phyloP scores from a whole-genome alignment of 371 early-diverging fungal species.

The Saksenaea oblongispora region DNA sequence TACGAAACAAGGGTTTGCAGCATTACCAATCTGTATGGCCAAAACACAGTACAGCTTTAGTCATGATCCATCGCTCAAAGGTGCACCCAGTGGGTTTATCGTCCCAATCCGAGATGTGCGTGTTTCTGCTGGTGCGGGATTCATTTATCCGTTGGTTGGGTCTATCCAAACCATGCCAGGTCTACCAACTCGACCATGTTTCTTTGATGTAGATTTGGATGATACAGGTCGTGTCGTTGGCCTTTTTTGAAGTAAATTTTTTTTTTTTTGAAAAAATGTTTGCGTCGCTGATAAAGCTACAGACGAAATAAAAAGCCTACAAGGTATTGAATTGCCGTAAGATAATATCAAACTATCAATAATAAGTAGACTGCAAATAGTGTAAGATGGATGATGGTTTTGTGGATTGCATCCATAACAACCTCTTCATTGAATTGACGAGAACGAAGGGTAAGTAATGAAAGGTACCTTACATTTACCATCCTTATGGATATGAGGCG shows the following conservation, averaged over 20 bases:
- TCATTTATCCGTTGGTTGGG: constrained; percentile 91
- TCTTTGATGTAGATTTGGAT: constrained; percentile 92
- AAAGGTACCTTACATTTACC: no score
- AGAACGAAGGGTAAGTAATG: no score
- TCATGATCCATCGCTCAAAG: constrained; percentile 86
- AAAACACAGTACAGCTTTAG: constrained; percentile 92
- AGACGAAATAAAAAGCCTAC: no score
- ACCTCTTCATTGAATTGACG: no score
- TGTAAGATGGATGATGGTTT: no score
- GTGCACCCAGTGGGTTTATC: constrained; percentile 87
- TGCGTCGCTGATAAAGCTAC: no score
- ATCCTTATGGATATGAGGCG: no score
- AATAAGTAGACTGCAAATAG: no score
- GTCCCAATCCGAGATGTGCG: constrained; percentile 91
- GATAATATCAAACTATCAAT: no score
- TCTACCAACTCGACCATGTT: constrained; percentile 92
- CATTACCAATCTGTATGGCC: constrained; percentile 95
- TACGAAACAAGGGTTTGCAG: constrained; percentile 77
- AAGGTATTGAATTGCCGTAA: no score
- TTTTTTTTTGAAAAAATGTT: not conserved
- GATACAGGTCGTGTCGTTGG: constrained; percentile 81
- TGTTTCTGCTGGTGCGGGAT: constrained; percentile 91
- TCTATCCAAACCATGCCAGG: constrained; percentile 97
- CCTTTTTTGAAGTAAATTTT: constrained; percentile 64
- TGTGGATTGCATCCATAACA: no score